Evolutionary conservation across 2,329 filamentous ascomycete species (phyloP).

Genomic region (Exophiala viscosa): DNA sequence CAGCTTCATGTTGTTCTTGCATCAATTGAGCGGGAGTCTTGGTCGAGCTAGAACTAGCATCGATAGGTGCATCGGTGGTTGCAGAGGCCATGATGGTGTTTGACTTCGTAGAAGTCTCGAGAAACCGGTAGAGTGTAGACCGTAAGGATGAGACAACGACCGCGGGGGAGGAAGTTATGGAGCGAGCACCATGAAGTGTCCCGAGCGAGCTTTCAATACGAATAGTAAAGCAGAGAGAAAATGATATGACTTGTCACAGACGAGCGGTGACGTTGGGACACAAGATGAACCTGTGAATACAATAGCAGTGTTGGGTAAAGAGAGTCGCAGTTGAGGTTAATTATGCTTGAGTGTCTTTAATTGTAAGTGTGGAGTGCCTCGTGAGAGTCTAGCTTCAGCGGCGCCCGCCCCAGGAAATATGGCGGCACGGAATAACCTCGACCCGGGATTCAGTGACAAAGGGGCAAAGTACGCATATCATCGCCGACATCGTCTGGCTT

Average conservation of each 20-base stretch:
- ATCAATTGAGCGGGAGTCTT: slow-evolving; percentile 52
- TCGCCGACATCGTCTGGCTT: too few species aligned
- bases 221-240: background rate
- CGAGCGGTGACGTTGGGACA: background rate
- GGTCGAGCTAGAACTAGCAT: slow-evolving; percentile 27
- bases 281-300: background rate
- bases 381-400: too few species aligned
- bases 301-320: background rate
- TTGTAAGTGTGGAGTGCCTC: background rate
- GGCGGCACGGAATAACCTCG: too few species aligned
- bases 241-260: background rate
- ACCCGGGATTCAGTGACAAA: too few species aligned
- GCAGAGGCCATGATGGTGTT: slow-evolving; percentile 18
- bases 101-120: slow-evolving; percentile 25
- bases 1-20: slow-evolving; percentile 51
- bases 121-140: slow-evolving; percentile 20
- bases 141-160: slow-evolving; percentile 19
- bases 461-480: too few species aligned
- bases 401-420: too few species aligned
- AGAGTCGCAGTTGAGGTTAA: background rate
- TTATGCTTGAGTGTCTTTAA: background rate
- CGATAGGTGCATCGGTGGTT: slow-evolving; percentile 21
- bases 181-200: slow-evolving; percentile 15
- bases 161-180: slow-evolving; percentile 12
- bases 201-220: too few species aligned